Base-by-base conservation (phyloP, 2,329 filamentous ascomycete genomes). In the Lecanicillium sp. region DNA sequence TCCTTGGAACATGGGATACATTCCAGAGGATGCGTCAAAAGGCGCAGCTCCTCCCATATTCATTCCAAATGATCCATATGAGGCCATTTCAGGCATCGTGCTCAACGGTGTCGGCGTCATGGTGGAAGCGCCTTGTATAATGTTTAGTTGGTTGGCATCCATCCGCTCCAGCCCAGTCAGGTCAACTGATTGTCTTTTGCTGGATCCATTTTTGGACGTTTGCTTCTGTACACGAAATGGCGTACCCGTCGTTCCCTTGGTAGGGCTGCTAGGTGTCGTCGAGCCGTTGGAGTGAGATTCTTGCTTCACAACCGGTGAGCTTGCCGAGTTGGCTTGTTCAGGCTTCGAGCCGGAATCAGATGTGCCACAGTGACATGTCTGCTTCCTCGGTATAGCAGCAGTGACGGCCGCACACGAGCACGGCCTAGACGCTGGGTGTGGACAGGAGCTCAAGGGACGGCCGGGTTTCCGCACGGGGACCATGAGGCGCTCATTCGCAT, bases 391-490 rank as follows among this genome's bases (percentile, higher is more conserved):
- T 40, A 81, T 75, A 7, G 76, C 76, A 25, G 75, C 76, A 13
- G 79, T 81, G n/a, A 84, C 69, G 43, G 71, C 70, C 31, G 71
- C 70, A 53, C 76, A 83, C 25, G 68, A 69, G 55, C 80, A 85
- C n/a, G 62, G 59, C 29, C 72, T 72, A 36, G 75, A 75, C 20
- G 70, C 67, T 6, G 77, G 72, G 49, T 85, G 81, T 38, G 81
- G 80, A 51, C 81, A 85, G 38, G 73, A 71, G 56, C 79, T 84
- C 39, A 85, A 60, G 8, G 81, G 82, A 35, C 82, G 71, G 14
- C 82, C 82, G 13, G 82, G 81, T 52, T 85, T 85, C 45, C 80
- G 74, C 13, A 86, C 82, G 16, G 78, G 77, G 4, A 84, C 67
- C 68, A 85, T 77, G 25, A 84, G 63, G 42, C 81, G 75, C 49